A percentile compares a stretch with the other conserved stretches of the same genome.
Evolutionary conservation across 139 green algal genomes (phyloP).

Genomic region (Klebsormidium nitens): DNA sequence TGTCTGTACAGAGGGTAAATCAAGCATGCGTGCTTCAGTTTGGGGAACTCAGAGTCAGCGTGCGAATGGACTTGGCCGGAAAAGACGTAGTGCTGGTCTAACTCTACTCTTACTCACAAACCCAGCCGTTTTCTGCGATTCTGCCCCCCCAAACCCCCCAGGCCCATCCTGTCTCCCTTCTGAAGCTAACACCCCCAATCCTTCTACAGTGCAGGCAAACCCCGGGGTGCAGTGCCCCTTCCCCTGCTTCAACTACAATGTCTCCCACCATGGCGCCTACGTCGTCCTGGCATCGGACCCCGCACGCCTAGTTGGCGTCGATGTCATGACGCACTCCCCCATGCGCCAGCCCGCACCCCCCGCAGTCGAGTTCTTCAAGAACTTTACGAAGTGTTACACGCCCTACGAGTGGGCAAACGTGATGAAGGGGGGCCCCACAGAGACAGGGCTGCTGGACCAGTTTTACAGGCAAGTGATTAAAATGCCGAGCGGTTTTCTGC

Average conservation of each 20-base stretch:
- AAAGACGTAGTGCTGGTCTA: neutral
- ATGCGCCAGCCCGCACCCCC: constrained; percentile 7
- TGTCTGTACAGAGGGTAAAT: too few relatives aligned
- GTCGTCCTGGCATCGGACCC: constrained; percentile 68
- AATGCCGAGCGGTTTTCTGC: too few relatives aligned
- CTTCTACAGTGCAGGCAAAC: constrained; percentile 5
- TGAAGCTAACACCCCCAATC: neutral
- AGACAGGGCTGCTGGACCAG: constrained; percentile 36
- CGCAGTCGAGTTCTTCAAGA: constrained; percentile 19
- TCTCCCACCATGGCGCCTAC: constrained; percentile 76
- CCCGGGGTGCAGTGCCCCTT: neutral
- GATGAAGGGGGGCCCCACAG: constrained; percentile 9
- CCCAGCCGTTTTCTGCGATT: neutral
- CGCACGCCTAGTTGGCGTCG: constrained; percentile 63
- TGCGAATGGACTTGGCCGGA: neutral
- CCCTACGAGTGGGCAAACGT: constrained; percentile 47
- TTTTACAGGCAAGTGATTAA: constrained; percentile 45
- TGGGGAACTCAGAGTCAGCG: neutral
- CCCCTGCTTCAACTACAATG: constrained; percentile 86
- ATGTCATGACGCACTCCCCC: constrained; percentile 66
- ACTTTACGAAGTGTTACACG: constrained; percentile 20
- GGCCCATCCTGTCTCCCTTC: neutral
- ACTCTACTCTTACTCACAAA: constrained; percentile 3
- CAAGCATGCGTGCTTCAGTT: too few relatives aligned
- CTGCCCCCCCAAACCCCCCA: too few relatives aligned